Evolutionary conservation across 1,284 basidiomycete species (phyloP).

Genomic region (Hortiboletus rubellus): DNA sequence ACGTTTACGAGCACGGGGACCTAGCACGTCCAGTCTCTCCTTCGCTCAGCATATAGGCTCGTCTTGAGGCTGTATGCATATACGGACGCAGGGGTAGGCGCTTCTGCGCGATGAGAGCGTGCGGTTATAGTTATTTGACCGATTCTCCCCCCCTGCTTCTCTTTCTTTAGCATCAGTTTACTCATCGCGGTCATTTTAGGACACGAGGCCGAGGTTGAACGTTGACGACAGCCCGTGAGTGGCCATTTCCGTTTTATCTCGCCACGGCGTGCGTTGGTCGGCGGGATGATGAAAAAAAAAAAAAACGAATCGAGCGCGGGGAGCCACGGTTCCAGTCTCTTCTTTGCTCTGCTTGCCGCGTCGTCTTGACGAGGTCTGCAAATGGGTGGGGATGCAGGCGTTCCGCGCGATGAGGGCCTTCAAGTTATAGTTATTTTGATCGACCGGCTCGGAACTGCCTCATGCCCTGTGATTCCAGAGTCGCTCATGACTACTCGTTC

Average conservation of each 20-base stretch:
- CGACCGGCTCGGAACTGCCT: background rate
- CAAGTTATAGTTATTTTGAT: slow-evolving; percentile 41
- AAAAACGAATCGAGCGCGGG: slow-evolving; percentile 21
- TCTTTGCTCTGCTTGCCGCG: slow-evolving; percentile 21
- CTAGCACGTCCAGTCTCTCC: slow-evolving; percentile 32
- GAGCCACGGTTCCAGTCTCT: slow-evolving; percentile 32
- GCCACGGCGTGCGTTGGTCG: slow-evolving; percentile 11
- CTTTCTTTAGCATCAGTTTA: background rate
- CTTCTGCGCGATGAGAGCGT: slow-evolving; percentile 35
- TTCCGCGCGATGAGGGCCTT: slow-evolving; percentile 27
- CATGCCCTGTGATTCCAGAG: background rate
- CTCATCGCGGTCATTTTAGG: slow-evolving; percentile 15
- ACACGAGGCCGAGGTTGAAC: background rate
- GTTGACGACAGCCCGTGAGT: slow-evolving; percentile 14
- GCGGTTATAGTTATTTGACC: slow-evolving; percentile 40
- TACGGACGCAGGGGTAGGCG: slow-evolving; percentile 36
- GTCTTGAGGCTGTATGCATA: slow-evolving; percentile 36
- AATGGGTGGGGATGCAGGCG: slow-evolving; percentile 26
- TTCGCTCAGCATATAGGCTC: slow-evolving; percentile 36
- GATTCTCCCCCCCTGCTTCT: background rate
- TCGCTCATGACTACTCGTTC: slow-evolving; percentile 10
- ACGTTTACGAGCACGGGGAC: slow-evolving; percentile 34
- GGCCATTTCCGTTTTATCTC: background rate
- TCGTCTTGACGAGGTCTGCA: slow-evolving; percentile 38
- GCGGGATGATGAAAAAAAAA: slow-evolving; percentile 26